Evolutionary conservation across 2,329 filamentous ascomycete genomes (phyloP).

Genomic region (Neofusicoccum parvum): DNA sequence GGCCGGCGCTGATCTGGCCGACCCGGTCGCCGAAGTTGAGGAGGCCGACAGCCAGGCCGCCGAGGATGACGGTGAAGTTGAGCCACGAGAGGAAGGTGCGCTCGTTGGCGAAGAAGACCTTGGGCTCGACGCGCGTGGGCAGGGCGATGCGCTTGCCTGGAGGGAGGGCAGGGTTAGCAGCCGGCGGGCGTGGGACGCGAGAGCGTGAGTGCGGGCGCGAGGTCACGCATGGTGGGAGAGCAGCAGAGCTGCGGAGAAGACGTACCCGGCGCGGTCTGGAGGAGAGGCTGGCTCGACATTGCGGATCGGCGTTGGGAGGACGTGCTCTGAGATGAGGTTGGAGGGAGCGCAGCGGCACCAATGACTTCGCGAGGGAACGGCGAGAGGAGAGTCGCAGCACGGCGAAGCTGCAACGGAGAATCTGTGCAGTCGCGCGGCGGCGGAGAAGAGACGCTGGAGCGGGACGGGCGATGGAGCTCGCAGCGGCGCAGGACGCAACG

Average conservation of each 20-base stretch:
- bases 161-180: constrained; percentile 23
- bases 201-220: neutral
- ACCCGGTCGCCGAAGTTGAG: constrained; percentile 96
- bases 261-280: constrained; percentile 87
- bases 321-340: constrained; percentile 14
- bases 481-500: neutral
- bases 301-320: constrained; percentile 30
- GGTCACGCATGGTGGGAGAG: neutral
- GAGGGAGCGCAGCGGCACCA: neutral
- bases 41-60: constrained; percentile 92
- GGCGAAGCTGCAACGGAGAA: neutral
- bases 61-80: constrained; percentile 98
- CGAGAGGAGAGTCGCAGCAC: neutral
- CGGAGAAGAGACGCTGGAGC: neutral
- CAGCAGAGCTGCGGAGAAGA: neutral
- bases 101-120: constrained; percentile 99
- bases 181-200: constrained; percentile 17
- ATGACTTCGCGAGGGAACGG: neutral
- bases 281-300: constrained; percentile 96
- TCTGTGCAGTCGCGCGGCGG: neutral
- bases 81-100: constrained; percentile 99
- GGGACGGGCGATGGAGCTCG: neutral
- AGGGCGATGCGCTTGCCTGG: constrained; percentile 97
- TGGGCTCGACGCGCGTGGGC: constrained; percentile 95
- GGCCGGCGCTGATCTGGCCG: constrained; percentile 88